Evolutionary conservation across 2,329 filamentous ascomycete genomes (phyloP), one percentile per base, ranked within the genome.

Genomic region (Colletotrichum echinochloae): DNA sequence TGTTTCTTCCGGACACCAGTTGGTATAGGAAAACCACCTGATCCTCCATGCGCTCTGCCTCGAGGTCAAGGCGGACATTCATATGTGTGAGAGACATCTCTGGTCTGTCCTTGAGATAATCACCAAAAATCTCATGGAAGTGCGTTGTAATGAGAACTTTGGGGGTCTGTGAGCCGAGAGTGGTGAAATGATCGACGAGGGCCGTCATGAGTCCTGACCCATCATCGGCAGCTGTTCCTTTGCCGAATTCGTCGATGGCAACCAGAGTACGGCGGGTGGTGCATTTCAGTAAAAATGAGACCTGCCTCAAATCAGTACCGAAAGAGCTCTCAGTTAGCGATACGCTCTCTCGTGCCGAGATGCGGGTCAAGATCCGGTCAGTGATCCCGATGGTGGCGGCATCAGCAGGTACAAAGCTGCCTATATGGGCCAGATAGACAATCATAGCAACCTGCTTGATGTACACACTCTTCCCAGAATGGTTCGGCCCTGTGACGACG

Each of bases 401-500:
- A 20, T 90, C 86, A 1, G 95, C 95, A 1, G 96, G 95, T 1
- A 99, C 93, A 78, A 93, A 98, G 78, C 94, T 95, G 61, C 96
- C 96, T 63, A 97, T 89, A 77, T 99, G 96, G 0, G 96, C 94
- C 80, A 99, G 87, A 77, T 96, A 98, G 18, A 97, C 91, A 69
- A 97, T 96, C 60, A 98, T 83, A 5, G 95, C 96, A 39, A 94
- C 89, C 79, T 99, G 95, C 79, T 97, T 99, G 77, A 98, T 86
- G 79, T 97, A 98, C 0, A 98, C 89, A 75, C 94, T 98, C 80
- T 99, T 99, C 0, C 96, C 96, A 0, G 96, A 98, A 78, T 96
- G 97, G 75, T 99, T 99, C 5, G 96, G 95, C 0, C 96, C 96
- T 0, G 96, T 98, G 75, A 99, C 81, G 7, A 98, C 83, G 16